Evolutionary conservation across 257 asterid genomes (phyloP), one percentile per base, ranked within the genome.

Genomic region (Echium plantagineum): DNA sequence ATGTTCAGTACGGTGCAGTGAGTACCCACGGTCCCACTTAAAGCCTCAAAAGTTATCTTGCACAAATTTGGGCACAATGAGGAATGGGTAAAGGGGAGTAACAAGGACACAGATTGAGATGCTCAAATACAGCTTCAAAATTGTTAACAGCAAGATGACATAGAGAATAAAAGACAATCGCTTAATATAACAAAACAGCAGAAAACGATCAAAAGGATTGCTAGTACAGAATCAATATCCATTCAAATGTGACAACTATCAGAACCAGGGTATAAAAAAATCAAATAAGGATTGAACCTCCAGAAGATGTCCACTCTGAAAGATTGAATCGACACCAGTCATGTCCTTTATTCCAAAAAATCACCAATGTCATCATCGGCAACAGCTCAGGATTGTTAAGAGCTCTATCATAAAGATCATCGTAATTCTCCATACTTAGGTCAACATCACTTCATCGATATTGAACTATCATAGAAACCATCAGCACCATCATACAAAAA

Each of bases 401-500:
- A 67, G 81, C 80, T 55, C 55, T 75, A 48, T 84, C 90, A 74
- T 85, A 81, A 42, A 91, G 70, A 60, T 85, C 96, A 52, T 88
- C 89, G 57, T 84, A 88, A 74, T 81, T 78, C 63, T 78, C 90
- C 66, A 82, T 72, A 51, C 75, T 78, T 15, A 83, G 59, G 71
- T 83, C 94, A 65, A 78, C 80, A 70, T 83, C 94, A 65, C 80
- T 68, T 85, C 97, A 65, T 85, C 94, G 79, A 85, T 69, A 65
- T 66, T 75, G 62, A 78, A 70, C 76, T 80, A 57, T 76, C 90
- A 65, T 66, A 78, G 68, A 85, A 76, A 60, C 62, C 59, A 63
- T 72, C 73, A 60, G 49, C 49, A 42, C 77, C 78, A 28, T 76
- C 81, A 56, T 52, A 67, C 68, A 64, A 69, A 15, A 68, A 58